These are phyloP conservation scores for Herpetospermum pedunculosum DNA, from an alignment of 306 rosid genomes.

Conservation along the genomic window DNA sequence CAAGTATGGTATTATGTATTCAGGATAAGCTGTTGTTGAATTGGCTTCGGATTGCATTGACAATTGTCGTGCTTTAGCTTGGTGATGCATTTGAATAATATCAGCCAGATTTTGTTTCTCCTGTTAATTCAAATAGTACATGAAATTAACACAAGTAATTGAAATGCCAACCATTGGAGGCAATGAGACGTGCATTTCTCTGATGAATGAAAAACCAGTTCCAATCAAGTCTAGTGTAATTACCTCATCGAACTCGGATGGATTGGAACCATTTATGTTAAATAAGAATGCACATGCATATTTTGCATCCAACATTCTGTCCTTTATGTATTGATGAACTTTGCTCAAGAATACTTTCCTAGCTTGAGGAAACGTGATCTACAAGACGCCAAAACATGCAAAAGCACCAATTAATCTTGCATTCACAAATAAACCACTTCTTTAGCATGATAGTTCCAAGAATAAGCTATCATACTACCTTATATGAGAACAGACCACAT, in stretches of 20 bases:
- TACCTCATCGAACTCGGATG: conserved; percentile 70
- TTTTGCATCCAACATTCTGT: conserved; percentile 83
- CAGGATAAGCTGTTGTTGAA: conserved; percentile 64
- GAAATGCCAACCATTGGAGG: neutral
- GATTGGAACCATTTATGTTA: conserved; percentile 42
- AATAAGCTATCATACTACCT: neutral
- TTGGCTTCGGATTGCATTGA: conserved; percentile 54
- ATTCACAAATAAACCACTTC: neutral
- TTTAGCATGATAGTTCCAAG: neutral
- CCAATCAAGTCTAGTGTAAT: conserved; percentile 12
- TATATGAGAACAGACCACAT: neutral
- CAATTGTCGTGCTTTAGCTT: conserved; percentile 55
- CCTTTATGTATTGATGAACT: conserved; percentile 83
- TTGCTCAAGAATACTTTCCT: conserved; percentile 61
- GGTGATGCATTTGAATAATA: conserved; percentile 85
- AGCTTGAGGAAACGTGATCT: conserved; percentile 75
- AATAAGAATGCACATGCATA: conserved; percentile 73
- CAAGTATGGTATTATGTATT: conserved; percentile 66
- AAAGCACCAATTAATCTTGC: conserved; percentile 13
- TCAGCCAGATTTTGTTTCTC: conserved; percentile 69
- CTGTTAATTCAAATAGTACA: conserved; percentile 38
- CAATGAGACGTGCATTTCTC: neutral
- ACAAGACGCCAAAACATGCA: conserved; percentile 27
- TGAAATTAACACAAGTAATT: conserved; percentile 12
- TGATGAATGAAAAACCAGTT: conserved; percentile 4